Percentiles rank a stretch among this genome's conserved stretches.
phyloP scores from a whole-genome alignment of 768 basidiomycete genomes.

The Panus rudis region DNA sequence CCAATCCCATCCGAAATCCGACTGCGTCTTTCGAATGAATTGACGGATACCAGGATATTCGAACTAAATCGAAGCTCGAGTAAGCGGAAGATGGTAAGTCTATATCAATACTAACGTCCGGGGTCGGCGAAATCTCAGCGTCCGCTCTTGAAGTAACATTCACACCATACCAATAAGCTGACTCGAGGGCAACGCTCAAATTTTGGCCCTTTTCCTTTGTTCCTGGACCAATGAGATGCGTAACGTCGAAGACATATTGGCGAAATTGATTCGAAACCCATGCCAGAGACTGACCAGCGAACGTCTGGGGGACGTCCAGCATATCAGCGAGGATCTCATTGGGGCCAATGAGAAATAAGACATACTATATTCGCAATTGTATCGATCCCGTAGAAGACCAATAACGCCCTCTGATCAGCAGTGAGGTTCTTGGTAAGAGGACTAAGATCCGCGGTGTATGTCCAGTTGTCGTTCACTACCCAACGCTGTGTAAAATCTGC shows the following conservation, averaged over 20 bases:
- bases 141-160: constrained; percentile 46
- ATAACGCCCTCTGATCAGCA: constrained; percentile 28
- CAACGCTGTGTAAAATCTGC: constrained; percentile 49
- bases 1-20: constrained; percentile 62
- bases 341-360: neutral
- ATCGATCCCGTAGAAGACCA: constrained; percentile 52
- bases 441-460: constrained; percentile 45
- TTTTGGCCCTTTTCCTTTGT: constrained; percentile 31
- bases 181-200: constrained; percentile 45
- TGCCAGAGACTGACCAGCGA: constrained; percentile 43
- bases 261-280: constrained; percentile 56
- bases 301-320: constrained; percentile 26
- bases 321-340: neutral
- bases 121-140: constrained; percentile 35
- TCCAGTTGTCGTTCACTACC: constrained; percentile 53
- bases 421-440: constrained; percentile 30
- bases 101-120: constrained; percentile 18
- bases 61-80: constrained; percentile 26
- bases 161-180: constrained; percentile 45
- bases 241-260: constrained; percentile 47
- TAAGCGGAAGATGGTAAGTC: neutral
- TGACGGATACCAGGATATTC: constrained; percentile 43
- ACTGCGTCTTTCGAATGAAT: constrained; percentile 43
- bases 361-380: constrained; percentile 50
- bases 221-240: constrained; percentile 31